Evolutionary conservation across 805 yeast species (phyloP), one percentile per base, ranked within the genome.

Genomic region (Wickerhamiella qilinensis): DNA sequence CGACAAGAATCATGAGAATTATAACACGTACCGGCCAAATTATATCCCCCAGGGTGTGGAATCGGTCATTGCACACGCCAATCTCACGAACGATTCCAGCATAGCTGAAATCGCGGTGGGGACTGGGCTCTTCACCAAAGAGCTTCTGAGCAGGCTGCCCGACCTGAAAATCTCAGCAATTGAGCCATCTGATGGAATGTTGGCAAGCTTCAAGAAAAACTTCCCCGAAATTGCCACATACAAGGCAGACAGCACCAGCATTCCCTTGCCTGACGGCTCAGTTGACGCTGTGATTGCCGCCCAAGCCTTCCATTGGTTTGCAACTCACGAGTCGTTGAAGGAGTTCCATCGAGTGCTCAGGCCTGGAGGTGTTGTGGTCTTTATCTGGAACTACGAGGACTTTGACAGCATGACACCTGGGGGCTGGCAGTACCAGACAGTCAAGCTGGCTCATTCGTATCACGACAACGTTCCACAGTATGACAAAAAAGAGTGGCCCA

Each of bases 231-330:
- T 71, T 7, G 49, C 56, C 20, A 43, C 56, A 18, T 42, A 53
- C 8, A 48, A 52, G 22, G 75, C 71, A 0, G 58, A 69, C 5
- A 62, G 71, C 17, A 68, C 68, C 46, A 44, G 55, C 1, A 48
- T 72, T n/a, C 76, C 77, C 1, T 43, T 65, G 1, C 57, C 53
- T 2, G 70, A 64, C 41, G 44, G 52, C 21, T 54, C 68, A 0
- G 60, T 63, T 17, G 79, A 73, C 51, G 64, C 67, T 0, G 56
- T 75, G 1, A 57, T 72, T 8, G 54, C 69, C 8, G 78, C 80
- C 0, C 80, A 75, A 46, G 81, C 72, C 0, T 75, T 69, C 51
- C 81, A 75, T 45, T 75, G 81, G 81, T 75, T 75, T 54, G 64
- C 71, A n/a, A 73, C 71, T 46, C 33, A 43, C 2, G 59, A 56